Evolutionary conservation across 495 filamentous ascomycete genomes (phyloP), one percentile per base, ranked within the genome.

Genomic region (Hypoxylon intermedium): DNA sequence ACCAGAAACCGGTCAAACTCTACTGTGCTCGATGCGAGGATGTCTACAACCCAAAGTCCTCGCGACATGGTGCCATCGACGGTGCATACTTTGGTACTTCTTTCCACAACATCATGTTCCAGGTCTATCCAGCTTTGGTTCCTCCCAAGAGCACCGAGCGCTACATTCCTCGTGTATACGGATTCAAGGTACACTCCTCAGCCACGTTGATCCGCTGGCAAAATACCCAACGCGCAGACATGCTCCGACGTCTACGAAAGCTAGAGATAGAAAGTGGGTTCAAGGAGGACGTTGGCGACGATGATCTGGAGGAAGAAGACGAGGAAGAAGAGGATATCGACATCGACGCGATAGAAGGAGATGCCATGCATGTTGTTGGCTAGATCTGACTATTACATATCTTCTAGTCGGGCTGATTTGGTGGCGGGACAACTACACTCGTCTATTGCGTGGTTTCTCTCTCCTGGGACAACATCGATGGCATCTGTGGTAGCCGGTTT

Each of bases 31-130:
- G 90, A 58, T 99, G 94, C 80, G 94, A 99, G 79, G 94, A 99
- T 69, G 85, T 96, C 52, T 99, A 99, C 82, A 97, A 97, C 74
- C 94, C 94, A 26, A 99, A 99, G 75, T 98, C 94, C 5, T 94
- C 93, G 9, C 91, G 94, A 42, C 94, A 99, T 73, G 89, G 90
- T 37, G 82, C 86, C 42, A 97, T 99, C 72, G 94, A 99, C 72
- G 94, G 94, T 50, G 94, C 94, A 52, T 98, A 98, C 80, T 98
- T 98, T 52, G 94, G 95, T 50, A 91, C 94, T 34, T 93, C 90
- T 5, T 98, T 98, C 81, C 93, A 96, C 81, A 97, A 96, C 72
- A 97, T 98, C 74, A 84, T 98, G 48, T 98, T 98, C 82, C 94
- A 98, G 75, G 94, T 98, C 24, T 98, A 97, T 67, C 94, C 95